These are phyloP conservation scores for Annulohypoxylon maeteangense DNA, from an alignment of 495 filamentous ascomycete genomes.

Conservation along the genomic window DNA sequence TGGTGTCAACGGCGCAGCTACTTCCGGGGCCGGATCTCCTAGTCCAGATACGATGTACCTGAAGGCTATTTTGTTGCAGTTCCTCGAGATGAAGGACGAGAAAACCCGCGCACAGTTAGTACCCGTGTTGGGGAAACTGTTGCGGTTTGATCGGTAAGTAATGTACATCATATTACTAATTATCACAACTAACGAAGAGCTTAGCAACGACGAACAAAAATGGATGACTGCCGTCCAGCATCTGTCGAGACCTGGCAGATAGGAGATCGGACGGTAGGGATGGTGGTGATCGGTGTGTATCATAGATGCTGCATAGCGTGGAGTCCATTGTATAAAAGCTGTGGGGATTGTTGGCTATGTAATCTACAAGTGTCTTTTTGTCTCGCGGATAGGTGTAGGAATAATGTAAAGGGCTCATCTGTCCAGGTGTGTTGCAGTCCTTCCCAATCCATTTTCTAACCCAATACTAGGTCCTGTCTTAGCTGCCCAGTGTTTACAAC, in stretches of 20 bases:
- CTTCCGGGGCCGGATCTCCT: conserved; percentile 47
- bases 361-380: not conserved
- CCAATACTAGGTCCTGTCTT: too few species aligned
- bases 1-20: conserved; percentile 49
- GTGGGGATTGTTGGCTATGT: not conserved
- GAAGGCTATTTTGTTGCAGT: conserved; percentile 95
- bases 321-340: conserved; percentile 31
- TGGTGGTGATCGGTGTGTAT: conserved; percentile 7
- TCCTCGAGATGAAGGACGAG: conserved; percentile 94
- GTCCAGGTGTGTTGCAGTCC: not conserved
- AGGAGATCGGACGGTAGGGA: not conserved
- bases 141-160: conserved; percentile 89
- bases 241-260: conserved; percentile 36
- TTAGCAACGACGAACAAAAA: conserved; percentile 43
- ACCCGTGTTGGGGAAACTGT: conserved; percentile 87
- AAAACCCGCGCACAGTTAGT: conserved; percentile 89
- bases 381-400: not conserved
- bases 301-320: conserved; percentile 42
- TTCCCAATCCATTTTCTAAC: not conserved
- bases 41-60: conserved; percentile 84
- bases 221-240: conserved; percentile 43
- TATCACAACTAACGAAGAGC: conserved; percentile 16
- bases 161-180: not conserved
- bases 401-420: not conserved
- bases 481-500: too few species aligned